Evolutionary conservation across 768 basidiomycete species (phyloP).

Genomic region (Phlebiopsis flavidoalba): DNA sequence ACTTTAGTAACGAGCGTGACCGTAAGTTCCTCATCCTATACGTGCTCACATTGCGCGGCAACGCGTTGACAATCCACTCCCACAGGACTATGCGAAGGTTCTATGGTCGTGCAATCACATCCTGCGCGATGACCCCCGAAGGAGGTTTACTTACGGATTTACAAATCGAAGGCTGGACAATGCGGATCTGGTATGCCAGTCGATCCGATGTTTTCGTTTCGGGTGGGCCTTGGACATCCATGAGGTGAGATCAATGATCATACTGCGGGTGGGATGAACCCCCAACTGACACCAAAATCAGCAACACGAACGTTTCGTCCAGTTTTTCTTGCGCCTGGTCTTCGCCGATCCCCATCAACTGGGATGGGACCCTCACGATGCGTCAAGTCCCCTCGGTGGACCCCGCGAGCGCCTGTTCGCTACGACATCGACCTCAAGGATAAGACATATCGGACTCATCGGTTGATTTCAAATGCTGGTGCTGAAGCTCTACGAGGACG

Average conservation of each 20-base stretch:
- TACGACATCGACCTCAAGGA: neutral
- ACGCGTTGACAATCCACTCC: neutral
- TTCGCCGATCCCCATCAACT: neutral
- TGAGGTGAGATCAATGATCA: neutral
- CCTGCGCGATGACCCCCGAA: neutral
- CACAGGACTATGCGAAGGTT: neutral
- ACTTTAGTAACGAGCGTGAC: neutral
- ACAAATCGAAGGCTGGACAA: neutral
- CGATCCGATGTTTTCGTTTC: neutral
- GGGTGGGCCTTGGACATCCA: neutral
- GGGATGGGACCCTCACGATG: slow-evolving; percentile 7
- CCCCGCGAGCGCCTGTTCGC: too few species aligned
- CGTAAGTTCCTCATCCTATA: neutral
- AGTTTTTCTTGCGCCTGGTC: neutral
- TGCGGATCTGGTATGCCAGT: neutral
- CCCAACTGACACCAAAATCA: too few species aligned
- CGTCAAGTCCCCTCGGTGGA: too few species aligned
- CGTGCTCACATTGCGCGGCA: too few species aligned
- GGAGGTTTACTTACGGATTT: neutral
- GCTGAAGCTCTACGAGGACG: neutral
- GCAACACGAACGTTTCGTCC: neutral
- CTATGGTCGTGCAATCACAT: neutral
- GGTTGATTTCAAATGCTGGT: slow-evolving; percentile 1
- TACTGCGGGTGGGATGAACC: too few species aligned
- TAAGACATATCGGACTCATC: neutral